phyloP scores from a whole-genome alignment of 2,329 filamentous ascomycete species.

The Amphichorda felina region DNA sequence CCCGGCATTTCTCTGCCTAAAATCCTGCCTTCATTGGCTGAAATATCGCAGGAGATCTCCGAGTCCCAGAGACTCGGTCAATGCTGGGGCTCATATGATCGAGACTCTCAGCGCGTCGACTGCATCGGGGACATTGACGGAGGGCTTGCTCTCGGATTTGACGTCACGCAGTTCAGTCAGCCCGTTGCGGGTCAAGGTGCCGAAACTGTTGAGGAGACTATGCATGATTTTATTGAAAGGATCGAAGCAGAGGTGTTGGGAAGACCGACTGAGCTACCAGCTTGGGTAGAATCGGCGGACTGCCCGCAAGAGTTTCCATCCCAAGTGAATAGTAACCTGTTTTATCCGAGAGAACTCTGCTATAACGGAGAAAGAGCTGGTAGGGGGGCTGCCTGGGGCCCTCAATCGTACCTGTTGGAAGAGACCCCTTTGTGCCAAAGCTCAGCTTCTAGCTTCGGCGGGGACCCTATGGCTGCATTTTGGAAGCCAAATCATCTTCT shows the following conservation, averaged over 20 bases:
- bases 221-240: conserved; percentile 13
- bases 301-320: too few species aligned
- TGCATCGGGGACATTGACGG: too few species aligned
- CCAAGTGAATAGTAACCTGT: too few species aligned
- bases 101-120: not conserved
- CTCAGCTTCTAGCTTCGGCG: too few species aligned
- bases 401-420: too few species aligned
- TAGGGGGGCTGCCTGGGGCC: too few species aligned
- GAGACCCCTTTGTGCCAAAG: too few species aligned
- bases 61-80: not conserved
- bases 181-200: too few species aligned
- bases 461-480: not conserved
- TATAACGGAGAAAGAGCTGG: not conserved
- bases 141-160: too few species aligned
- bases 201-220: conserved; percentile 6
- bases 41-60: not conserved
- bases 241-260: conserved; percentile 11
- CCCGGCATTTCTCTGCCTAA: not conserved
- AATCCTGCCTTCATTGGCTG: not conserved
- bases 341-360: too few species aligned
- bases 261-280: not conserved
- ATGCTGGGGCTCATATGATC: not conserved
- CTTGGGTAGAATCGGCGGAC: too few species aligned
- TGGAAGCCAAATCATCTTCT: conserved; percentile 4
- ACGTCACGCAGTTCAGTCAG: too few species aligned